These are phyloP conservation scores for Carpinus fangiana DNA, from an alignment of 306 rosid genomes.

Conservation along the genomic window DNA sequence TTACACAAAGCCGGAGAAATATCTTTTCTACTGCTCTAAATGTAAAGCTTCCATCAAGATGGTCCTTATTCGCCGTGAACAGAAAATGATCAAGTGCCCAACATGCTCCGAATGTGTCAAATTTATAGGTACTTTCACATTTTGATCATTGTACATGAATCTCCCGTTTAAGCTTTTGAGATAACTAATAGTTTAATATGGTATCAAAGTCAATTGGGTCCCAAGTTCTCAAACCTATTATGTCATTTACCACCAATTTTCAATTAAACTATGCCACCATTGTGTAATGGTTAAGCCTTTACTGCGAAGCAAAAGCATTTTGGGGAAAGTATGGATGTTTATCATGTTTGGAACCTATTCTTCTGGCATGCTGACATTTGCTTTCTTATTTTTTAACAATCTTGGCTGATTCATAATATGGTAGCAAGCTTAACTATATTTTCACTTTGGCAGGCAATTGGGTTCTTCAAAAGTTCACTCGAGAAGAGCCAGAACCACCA, in stretches of 20 bases:
- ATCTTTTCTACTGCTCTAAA: conserved; percentile 72
- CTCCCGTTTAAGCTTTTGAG: no score
- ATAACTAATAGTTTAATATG: no score
- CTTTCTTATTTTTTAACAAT: not conserved
- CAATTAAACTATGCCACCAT: not conserved
- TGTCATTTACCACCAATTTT: no score
- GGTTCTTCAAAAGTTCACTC: conserved; percentile 28
- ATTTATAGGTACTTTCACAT: conserved; percentile 41
- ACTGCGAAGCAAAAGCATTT: not conserved
- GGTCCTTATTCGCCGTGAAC: conserved; percentile 43
- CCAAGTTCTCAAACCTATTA: no score
- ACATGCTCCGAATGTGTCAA: conserved; percentile 74
- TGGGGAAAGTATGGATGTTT: not conserved
- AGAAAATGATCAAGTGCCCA: conserved; percentile 42
- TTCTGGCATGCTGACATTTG: no score
- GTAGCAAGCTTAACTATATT: conserved; percentile 4
- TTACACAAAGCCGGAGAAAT: conserved; percentile 53
- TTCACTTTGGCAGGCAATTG: conserved; percentile 49
- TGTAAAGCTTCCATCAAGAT: conserved; percentile 71
- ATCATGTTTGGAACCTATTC: no score
- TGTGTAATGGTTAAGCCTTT: not conserved
- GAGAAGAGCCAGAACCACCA: not conserved
- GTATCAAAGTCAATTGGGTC: no score
- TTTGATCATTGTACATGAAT: no score
- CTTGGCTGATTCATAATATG: not conserved